These are phyloP conservation scores for Saccharomycopsis fibuligera DNA, from an alignment of 805 yeast species.

Conservation along the genomic window DNA sequence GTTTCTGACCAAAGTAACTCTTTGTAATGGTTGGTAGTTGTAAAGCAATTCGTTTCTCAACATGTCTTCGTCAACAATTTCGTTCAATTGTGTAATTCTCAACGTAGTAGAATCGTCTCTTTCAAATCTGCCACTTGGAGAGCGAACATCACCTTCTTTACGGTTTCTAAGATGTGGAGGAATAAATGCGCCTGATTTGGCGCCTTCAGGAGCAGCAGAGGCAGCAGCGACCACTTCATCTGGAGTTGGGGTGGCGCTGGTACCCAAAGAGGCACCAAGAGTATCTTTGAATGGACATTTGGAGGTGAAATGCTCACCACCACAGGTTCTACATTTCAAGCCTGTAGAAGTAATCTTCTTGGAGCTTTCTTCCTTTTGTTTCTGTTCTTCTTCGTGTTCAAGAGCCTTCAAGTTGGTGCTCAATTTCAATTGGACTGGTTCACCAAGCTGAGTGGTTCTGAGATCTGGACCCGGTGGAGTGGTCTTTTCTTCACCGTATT, in stretches of 20 bases:
- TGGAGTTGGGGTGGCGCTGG: constrained; percentile 21
- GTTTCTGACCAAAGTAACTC: constrained; percentile 81
- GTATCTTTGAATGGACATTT: constrained; percentile 95
- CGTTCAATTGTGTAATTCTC: constrained; percentile 87
- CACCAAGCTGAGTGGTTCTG: constrained; percentile 84
- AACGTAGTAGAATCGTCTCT: constrained; percentile 70
- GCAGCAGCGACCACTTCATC: constrained; percentile 21
- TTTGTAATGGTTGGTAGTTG: constrained; percentile 45
- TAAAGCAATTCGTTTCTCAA: constrained; percentile 65
- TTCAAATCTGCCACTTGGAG: constrained; percentile 30
- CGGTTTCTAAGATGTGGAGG: constrained; percentile 41
- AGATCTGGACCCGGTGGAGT: constrained; percentile 81
- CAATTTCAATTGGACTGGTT: constrained; percentile 68
- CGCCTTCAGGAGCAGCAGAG: constrained; percentile 31
- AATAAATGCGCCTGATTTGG: constrained; percentile 32
- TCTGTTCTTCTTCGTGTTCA: constrained; percentile 63
- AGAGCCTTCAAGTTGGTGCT: constrained; percentile 72
- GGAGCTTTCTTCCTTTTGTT: constrained; percentile 41
- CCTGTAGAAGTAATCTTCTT: constrained; percentile 42
- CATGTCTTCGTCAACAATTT: constrained; percentile 74
- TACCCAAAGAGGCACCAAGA: constrained; percentile 42
- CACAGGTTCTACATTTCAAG: constrained; percentile 82
- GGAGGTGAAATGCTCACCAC: constrained; percentile 87
- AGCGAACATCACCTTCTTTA: constrained; percentile 33
- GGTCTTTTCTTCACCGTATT: constrained; percentile 75